Evolutionary conservation across 2,329 filamentous ascomycete species (phyloP).

Genomic region (Cercospora berteroae): DNA sequence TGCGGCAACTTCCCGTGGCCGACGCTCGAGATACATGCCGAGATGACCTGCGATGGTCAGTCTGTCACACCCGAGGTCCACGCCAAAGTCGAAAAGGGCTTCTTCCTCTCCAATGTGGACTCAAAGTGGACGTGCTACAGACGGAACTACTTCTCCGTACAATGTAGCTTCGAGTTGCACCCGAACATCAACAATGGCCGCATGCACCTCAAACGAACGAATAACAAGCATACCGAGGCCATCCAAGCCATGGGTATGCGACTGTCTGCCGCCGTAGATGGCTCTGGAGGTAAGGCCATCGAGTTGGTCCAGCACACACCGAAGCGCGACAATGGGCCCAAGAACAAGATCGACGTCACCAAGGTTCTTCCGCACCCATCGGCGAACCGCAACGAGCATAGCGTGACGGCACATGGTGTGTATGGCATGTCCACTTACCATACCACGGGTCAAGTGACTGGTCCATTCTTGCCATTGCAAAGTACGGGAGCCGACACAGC

Average conservation of each 20-base stretch:
- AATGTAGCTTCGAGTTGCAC: constrained; percentile 71
- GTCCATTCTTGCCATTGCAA: constrained; percentile 47
- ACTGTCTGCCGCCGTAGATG: constrained; percentile 79
- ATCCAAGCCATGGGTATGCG: constrained; percentile 78
- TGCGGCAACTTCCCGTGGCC: constrained; percentile 47
- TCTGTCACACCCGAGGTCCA: constrained; percentile 70
- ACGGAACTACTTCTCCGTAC: constrained; percentile 85
- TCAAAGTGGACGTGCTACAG: constrained; percentile 90
- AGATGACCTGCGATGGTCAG: constrained; percentile 60
- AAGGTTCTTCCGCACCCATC: constrained; percentile 65
- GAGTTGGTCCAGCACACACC: constrained; percentile 88
- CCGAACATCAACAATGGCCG: constrained; percentile 59
- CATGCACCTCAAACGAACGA: constrained; percentile 55
- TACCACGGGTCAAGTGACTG: constrained; percentile 36
- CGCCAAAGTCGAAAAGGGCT: constrained; percentile 83
- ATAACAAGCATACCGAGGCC: constrained; percentile 46
- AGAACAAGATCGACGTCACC: constrained; percentile 68
- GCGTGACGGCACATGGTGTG: constrained; percentile 40
- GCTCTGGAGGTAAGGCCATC: constrained; percentile 70
- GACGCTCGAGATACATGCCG: constrained; percentile 53
- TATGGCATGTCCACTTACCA: constrained; percentile 42
- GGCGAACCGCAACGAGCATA: constrained; percentile 40
- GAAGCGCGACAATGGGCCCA: constrained; percentile 84
- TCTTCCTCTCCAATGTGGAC: constrained; percentile 68
- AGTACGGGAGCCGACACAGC: constrained; percentile 28